Evolutionary conservation across 23 red algal species (phyloP), one percentile per base, ranked within the genome.

Genomic region (Agarophyton chilense): DNA sequence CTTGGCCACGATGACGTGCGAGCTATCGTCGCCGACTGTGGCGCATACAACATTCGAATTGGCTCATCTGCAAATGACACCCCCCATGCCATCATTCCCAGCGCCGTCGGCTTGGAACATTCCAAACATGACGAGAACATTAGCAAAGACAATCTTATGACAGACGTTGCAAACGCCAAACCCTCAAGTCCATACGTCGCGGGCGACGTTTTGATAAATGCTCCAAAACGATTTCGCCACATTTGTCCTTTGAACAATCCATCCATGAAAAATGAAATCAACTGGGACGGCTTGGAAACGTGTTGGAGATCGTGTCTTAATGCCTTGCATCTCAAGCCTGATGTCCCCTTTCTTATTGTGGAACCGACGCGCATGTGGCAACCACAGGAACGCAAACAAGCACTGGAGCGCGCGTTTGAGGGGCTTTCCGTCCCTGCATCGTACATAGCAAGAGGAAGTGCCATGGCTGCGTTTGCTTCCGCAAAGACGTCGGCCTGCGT

Each of bases 401-500:
- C 81, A 1, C 25, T 82, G 21, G 88, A 88, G 24, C 42, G 77
- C 10, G 86, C 86, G 39, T 92, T 90, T 79, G 87, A 93, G 76
- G 88, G 55, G 36, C 56, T 83, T 21, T 39, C 12, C 41, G 61
- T 93, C 29, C 90, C 82, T 9, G 83, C 88, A 4, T 42, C 78
- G 0, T 97, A 80, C 26, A 51, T 97, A 31, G 77, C 68, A 5
- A 79, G 87, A 29, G 85, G 89, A 9, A 81, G 82, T 58, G 91
- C 87, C 5, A 90, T 75, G 33, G 90, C 95, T 18, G 89, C 95
- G 53, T 97, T 97, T 93, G 61, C 95, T 4, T 72, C 81, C 8
- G 95, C 83, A 32, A 66, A 90, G 67, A 90, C 86, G 0, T 93
- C 95, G 13, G 90, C 95, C 32, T 89, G 91, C 38, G 95, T 97